Percentiles rank a stretch among this genome's conserved stretches.
These are phyloP conservation scores for Bretziella fagacearum DNA, from an alignment of 2,329 filamentous ascomycete species.

Conservation along the genomic window DNA sequence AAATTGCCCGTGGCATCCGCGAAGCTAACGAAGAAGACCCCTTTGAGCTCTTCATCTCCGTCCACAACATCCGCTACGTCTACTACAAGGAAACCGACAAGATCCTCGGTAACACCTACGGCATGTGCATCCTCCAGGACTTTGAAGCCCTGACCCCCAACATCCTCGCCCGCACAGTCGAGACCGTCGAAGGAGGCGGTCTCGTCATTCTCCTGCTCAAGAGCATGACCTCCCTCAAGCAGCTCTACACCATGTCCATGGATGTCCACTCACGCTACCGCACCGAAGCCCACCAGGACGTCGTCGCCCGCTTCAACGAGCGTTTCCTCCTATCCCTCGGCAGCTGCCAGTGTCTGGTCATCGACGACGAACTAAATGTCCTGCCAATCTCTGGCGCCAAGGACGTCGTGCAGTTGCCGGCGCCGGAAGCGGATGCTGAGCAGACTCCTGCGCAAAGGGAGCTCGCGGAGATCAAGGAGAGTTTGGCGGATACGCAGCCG, in stretches of 20 bases:
- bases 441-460: slow-evolving; percentile 57
- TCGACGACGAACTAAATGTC: slow-evolving; percentile 96
- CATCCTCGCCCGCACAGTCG: slow-evolving; percentile 79
- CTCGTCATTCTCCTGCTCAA: slow-evolving; percentile 81
- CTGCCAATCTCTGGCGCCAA: slow-evolving; percentile 93
- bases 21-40: slow-evolving; percentile 87
- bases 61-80: slow-evolving; percentile 94
- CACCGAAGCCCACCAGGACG: slow-evolving; percentile 89
- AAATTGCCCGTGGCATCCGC: slow-evolving; percentile 85
- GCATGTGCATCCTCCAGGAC: slow-evolving; percentile 96
- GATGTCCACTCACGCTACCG: slow-evolving; percentile 93
- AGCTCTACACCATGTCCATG: slow-evolving; percentile 94
- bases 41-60: slow-evolving; percentile 91
- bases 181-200: slow-evolving; percentile 93
- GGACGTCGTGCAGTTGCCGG: slow-evolving; percentile 66
- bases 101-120: slow-evolving; percentile 93
- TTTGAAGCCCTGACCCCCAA: slow-evolving; percentile 98
- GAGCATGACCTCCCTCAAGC: slow-evolving; percentile 92
- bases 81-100: slow-evolving; percentile 99
- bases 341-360: slow-evolving; percentile 88
- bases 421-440: slow-evolving; percentile 55
- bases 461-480: slow-evolving; percentile 74
- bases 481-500: slow-evolving; percentile 67
- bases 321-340: slow-evolving; percentile 89
- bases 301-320: slow-evolving; percentile 93